Base-by-base conservation (phyloP, 805 yeast genomes). In the Wickerhamiella spandovensis region DNA sequence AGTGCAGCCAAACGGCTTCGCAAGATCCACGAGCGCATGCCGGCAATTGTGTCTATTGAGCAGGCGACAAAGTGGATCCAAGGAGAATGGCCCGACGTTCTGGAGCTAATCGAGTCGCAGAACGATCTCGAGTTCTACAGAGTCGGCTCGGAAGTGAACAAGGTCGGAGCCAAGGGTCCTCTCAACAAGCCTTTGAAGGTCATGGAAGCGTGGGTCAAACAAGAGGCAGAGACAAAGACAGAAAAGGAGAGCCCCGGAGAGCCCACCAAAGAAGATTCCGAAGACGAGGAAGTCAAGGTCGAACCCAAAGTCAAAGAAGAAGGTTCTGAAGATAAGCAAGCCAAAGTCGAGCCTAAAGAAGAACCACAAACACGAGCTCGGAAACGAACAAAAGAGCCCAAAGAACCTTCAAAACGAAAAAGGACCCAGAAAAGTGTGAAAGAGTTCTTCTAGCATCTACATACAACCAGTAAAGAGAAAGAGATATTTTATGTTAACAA, bases 11-110 rank as follows among this genome's bases (percentile, higher is more conserved):
- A 72, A 38, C 75, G 75, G 44, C 54, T 88, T 54, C 64, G 68
- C 43, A 81, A 87, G 84, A 64, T 89, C 2, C 96, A 89, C 62
- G 64, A 68, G 1, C 70, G 97, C 23, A 85, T 86, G 78, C 97
- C 97, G 0, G 69, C 83, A 1, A 72, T 86, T 13, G 50, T 87
- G 5, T 17, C 43, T 25, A 84, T 86, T 0, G 60, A 56, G n/a
- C 57, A 55, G 2, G 79, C 76, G 0, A 65, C 79, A 0, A 56
- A 67, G n/a, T 75, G 72, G 41, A 79, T 89, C 76, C 61, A 72
- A 2, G 58, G 54, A 4, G 58, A 61, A 3, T 89, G 95, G 95
- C 64, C 87, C 35, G 68, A 67, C 1, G 53, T 79, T 21, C 69
- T 69, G 1, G 58, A 64, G 1, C 58, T 72, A 12, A 63, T 83